These are phyloP conservation scores for Cordyceps militaris DNA, from an alignment of 2,329 filamentous ascomycete genomes.

Conservation along the genomic window DNA sequence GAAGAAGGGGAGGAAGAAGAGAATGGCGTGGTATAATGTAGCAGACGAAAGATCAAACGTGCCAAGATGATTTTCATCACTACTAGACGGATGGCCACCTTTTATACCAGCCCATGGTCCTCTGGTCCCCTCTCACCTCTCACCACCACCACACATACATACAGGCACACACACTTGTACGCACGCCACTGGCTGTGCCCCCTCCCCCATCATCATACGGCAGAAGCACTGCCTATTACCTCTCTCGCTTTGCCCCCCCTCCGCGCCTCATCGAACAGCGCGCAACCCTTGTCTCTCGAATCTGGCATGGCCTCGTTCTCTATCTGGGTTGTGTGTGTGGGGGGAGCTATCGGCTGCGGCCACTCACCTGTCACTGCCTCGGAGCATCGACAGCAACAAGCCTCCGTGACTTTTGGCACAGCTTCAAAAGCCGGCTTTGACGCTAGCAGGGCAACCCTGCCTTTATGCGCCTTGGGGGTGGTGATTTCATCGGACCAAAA, in stretches of 20 bases:
- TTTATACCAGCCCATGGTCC: slow-evolving; percentile 1
- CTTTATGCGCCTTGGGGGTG: neutral
- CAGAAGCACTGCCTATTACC: neutral
- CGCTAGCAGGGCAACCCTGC: neutral
- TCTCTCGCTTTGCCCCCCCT: neutral
- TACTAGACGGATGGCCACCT: neutral
- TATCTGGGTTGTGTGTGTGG: neutral
- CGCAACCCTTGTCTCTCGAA: neutral
- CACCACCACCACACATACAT: neutral
- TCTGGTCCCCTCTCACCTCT: neutral
- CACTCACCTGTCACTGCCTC: neutral
- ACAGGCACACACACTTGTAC: neutral
- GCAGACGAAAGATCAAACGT: neutral
- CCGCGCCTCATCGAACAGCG: neutral
- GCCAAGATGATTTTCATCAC: neutral
- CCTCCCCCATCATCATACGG: neutral
- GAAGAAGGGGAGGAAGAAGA: neutral
- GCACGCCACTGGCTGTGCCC: slow-evolving; percentile 2
- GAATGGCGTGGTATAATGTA: neutral
- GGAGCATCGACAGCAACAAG: neutral
- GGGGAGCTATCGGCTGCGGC: neutral
- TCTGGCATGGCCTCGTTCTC: neutral
- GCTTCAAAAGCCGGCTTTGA: neutral
- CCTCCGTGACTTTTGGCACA: neutral
- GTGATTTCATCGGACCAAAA: neutral